These are phyloP conservation scores for Candida coleopterorum DNA, from an alignment of 805 yeast species.

Conservation along the genomic window DNA sequence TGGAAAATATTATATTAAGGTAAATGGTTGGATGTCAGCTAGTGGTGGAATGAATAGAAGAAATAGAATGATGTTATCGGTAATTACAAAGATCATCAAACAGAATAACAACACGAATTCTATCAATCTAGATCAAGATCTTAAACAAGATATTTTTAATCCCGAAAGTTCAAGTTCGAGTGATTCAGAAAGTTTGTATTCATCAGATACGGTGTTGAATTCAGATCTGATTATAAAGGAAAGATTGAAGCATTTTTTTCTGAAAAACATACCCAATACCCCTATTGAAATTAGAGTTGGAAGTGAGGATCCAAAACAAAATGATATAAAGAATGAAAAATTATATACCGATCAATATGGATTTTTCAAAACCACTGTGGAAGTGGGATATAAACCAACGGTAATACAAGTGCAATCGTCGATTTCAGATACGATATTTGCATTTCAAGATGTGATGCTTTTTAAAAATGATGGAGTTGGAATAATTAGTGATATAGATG, in stretches of 20 bases:
- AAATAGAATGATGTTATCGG: conserved; percentile 60
- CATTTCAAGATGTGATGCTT: conserved; percentile 41
- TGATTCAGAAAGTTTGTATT: conserved; percentile 18
- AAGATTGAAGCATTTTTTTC: conserved; percentile 66
- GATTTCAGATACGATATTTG: conserved; percentile 43
- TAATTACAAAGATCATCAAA: conserved; percentile 65
- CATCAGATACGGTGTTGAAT: conserved; percentile 6
- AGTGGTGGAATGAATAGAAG: conserved; percentile 71
- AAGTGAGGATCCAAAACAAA: conserved; percentile 31
- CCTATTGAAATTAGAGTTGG: conserved; percentile 54
- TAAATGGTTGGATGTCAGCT: conserved; percentile 68
- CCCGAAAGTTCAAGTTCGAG: conserved; percentile 10
- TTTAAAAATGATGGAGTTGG: conserved; percentile 53
- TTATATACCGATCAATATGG: conserved; percentile 64
- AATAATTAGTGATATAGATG: conserved; percentile 89
- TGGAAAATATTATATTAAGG: conserved; percentile 42
- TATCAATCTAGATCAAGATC: conserved; percentile 22
- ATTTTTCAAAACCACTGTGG: conserved; percentile 50
- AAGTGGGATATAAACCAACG: conserved; percentile 58
- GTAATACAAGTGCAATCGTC: conserved; percentile 47
- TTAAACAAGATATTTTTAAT: conserved; percentile 21
- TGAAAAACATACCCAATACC: conserved; percentile 58
- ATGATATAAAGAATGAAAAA: conserved; percentile 19
- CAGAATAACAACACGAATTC: conserved; percentile 13
- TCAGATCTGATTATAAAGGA: conserved; percentile 53